Evolutionary conservation across 176 grass and related monocot species (phyloP).

Genomic region (Oryza australiensis): DNA sequence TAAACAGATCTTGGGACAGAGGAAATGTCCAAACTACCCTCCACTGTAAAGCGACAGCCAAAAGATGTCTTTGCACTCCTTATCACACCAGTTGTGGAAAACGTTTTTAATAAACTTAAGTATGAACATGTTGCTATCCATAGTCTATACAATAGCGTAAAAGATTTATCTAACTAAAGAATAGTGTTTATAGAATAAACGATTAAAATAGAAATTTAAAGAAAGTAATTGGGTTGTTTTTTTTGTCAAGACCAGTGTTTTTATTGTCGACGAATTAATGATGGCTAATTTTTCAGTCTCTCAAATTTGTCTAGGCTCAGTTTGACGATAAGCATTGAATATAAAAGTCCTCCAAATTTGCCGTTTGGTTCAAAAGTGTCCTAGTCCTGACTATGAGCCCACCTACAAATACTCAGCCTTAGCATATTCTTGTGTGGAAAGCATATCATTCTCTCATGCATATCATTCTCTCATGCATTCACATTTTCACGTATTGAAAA

Average conservation of each 20-base stretch:
- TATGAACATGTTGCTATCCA: neutral
- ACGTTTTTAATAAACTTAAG: neutral
- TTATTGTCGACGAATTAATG: neutral
- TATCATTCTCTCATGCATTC: neutral
- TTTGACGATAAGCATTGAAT: neutral
- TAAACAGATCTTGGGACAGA: neutral
- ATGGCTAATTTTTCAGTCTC: neutral
- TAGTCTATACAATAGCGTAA: neutral
- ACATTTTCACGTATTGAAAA: neutral
- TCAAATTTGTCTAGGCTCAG: neutral
- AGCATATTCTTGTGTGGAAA: neutral
- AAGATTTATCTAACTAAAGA: neutral
- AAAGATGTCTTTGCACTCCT: neutral
- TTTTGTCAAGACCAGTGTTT: neutral
- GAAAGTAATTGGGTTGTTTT: neutral
- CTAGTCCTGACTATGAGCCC: neutral
- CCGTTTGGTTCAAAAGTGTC: neutral
- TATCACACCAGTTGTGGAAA: neutral
- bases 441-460: neutral
- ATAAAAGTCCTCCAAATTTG: neutral
- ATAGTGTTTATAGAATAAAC: neutral
- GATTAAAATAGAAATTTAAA: neutral
- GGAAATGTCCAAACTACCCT: constrained; percentile 34
- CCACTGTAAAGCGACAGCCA: neutral
- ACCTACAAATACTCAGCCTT: neutral